phyloP scores from a whole-genome alignment of 257 asterid species.

The Solanum okadae region DNA sequence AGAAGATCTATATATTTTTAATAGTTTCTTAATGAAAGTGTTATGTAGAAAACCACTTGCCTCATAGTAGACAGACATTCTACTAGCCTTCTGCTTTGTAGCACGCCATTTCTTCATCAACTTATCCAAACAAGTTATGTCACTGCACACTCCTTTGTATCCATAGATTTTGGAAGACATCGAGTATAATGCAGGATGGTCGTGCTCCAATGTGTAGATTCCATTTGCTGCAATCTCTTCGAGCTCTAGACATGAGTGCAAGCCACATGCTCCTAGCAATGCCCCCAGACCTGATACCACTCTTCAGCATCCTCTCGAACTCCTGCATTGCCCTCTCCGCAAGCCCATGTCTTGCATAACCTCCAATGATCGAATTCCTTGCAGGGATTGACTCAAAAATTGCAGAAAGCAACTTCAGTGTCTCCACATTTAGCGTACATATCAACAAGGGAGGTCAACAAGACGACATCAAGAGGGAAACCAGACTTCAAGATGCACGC shows the following conservation, averaged over 20 bases:
- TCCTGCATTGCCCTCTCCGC: slow-evolving; percentile 36
- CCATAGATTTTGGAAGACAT: not conserved
- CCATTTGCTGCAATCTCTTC: not conserved
- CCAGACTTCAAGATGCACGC: not conserved
- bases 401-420: slow-evolving; percentile 6
- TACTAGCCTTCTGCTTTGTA: not conserved
- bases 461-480: slow-evolving; percentile 44
- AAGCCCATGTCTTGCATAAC: slow-evolving; percentile 43
- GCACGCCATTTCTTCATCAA: not conserved
- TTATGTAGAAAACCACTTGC: not conserved
- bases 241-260: not conserved
- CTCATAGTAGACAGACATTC: not conserved
- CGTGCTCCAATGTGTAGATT: not conserved
- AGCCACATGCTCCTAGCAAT: not conserved
- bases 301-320: not conserved
- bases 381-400: not conserved
- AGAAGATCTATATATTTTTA: not conserved
- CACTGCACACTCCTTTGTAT: not conserved
- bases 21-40: not conserved
- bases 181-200: not conserved
- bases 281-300: slow-evolving; percentile 5
- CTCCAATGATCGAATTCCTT: slow-evolving; percentile 38
- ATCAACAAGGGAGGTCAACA: slow-evolving; percentile 21
- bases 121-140: not conserved
- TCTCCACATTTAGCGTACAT: slow-evolving; percentile 79